A percentile compares a stretch with the other conserved stretches of the same genome.
These are phyloP conservation scores for Podosphaera leucotricha DNA, from an alignment of 2,329 filamentous ascomycete genomes.

Conservation along the genomic window DNA sequence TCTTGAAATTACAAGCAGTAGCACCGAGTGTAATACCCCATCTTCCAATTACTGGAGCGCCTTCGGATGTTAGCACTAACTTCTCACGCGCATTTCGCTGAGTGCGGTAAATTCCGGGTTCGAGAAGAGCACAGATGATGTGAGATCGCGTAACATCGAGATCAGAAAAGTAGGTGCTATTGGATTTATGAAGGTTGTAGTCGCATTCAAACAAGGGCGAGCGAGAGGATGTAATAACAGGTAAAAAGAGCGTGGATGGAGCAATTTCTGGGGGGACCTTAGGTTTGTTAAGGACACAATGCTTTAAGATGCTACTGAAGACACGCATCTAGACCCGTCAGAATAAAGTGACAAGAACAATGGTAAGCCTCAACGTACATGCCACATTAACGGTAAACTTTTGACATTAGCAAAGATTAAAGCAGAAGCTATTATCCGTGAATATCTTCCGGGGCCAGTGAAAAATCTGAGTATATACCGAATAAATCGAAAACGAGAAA, in stretches of 20 bases:
- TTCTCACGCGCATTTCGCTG: constrained; percentile 24
- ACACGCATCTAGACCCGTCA: constrained; percentile 19
- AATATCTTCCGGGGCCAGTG: constrained; percentile 14
- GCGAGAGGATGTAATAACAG: constrained; percentile 32
- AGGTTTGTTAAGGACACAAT: constrained; percentile 20
- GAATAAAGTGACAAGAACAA: neutral
- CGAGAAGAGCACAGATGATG: constrained; percentile 45
- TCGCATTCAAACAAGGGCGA: constrained; percentile 41
- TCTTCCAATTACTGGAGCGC: constrained; percentile 23
- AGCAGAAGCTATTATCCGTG: constrained; percentile 14
- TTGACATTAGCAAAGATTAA: constrained; percentile 31
- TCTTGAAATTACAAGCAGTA: constrained; percentile 49
- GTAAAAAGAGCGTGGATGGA: constrained; percentile 29
- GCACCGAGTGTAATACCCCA: constrained; percentile 46
- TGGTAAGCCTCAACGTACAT: constrained; percentile 22
- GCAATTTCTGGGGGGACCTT: constrained; percentile 14
- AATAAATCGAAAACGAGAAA: too few relatives aligned
- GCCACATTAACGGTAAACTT: constrained; percentile 34
- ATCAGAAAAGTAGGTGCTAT: constrained; percentile 47
- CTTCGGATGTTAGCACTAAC: constrained; percentile 19
- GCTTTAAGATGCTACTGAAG: constrained; percentile 22
- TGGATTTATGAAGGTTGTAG: constrained; percentile 52
- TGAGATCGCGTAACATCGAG: constrained; percentile 56
- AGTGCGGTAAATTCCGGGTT: constrained; percentile 29
- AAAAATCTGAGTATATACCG: constrained; percentile 6